Evolutionary conservation across 805 yeast genomes (phyloP).

Genomic region (Vanderwaltozyma yarrowii): DNA sequence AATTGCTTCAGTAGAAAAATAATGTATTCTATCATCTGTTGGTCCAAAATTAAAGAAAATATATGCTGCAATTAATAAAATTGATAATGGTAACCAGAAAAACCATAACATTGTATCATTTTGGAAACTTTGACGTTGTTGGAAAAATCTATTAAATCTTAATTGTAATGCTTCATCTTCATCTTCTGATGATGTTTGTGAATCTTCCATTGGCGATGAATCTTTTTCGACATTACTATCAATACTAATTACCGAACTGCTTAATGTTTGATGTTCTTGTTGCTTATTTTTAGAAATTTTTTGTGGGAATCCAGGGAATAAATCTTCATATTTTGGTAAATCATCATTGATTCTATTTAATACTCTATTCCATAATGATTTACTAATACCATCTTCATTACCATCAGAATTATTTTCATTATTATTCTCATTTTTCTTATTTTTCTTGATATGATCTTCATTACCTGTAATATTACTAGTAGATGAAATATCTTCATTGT

Average conservation of each 20-base stretch:
- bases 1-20: conserved; percentile 26
- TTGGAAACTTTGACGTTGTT: conserved; percentile 36
- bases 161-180: conserved; percentile 29
- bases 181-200: conserved; percentile 25
- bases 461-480: background rate
- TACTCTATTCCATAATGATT: conserved; percentile 31
- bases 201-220: conserved; percentile 8
- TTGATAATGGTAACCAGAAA: conserved; percentile 80
- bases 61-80: conserved; percentile 42
- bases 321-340: conserved; percentile 66
- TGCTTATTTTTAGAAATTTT: background rate
- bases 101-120: conserved; percentile 80
- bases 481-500: background rate
- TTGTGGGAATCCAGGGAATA: conserved; percentile 40
- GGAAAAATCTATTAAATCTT: conserved; percentile 31
- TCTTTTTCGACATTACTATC: background rate
- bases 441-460: background rate
- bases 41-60: conserved; percentile 31
- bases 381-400: background rate
- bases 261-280: background rate
- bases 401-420: background rate
- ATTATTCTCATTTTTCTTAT: background rate
- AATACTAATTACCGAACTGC: background rate
- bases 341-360: conserved; percentile 33
- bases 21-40: conserved; percentile 25